Evolutionary conservation across 108 stramenopile species (phyloP), one percentile per base, ranked within the genome.

Genomic region (Cyclotella cryptica): DNA sequence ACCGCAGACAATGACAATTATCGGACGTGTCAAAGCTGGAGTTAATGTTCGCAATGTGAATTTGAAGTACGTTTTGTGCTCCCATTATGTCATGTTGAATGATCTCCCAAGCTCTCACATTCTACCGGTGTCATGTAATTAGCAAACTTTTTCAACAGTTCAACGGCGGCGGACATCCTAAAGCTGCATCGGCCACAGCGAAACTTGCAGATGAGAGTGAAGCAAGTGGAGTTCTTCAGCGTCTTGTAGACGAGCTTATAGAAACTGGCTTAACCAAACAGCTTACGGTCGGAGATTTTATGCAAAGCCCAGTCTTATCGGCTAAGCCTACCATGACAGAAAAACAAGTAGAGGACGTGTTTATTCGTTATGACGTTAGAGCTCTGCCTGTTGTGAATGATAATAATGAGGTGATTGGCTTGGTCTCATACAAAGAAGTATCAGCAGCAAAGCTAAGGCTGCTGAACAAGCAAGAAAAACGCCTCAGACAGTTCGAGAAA

Each of bases 371-470:
- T 67, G 91, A 92, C 55, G 91, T 96, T 17, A 87, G 95, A 47
- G 91, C 95, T n/a, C 77, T 96, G 65, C 95, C 95, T 11, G 95
- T 96, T 24, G 89, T 92, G n/a, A 86, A 96, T 70, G 88, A 90
- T 18, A 71, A 91, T 40, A 89, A 92, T 62, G 70, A 89, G 19
- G 91, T 96, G 19, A 91, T 96, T 73, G 92, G 92, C 15, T 52
- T 96, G 45, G 95, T 96, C 17, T 92, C 92, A 10, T 96, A 92
- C 87, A 96, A 96, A 72, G 92, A 96, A 78, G 91, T 96, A 5
- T 85, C 95, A 21, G 91, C 91, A 54, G 95, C 92, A 19, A 89
- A 90, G 83, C 83, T 73, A 88, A 62, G 86, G 43, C 43, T 84
- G 22, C 30, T 70, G 46, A 93, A 90, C 85, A 91, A 89, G 28